phyloP scores from a whole-genome alignment of 148 eudicot genomes.

The Vaccinium vitisidaea region DNA sequence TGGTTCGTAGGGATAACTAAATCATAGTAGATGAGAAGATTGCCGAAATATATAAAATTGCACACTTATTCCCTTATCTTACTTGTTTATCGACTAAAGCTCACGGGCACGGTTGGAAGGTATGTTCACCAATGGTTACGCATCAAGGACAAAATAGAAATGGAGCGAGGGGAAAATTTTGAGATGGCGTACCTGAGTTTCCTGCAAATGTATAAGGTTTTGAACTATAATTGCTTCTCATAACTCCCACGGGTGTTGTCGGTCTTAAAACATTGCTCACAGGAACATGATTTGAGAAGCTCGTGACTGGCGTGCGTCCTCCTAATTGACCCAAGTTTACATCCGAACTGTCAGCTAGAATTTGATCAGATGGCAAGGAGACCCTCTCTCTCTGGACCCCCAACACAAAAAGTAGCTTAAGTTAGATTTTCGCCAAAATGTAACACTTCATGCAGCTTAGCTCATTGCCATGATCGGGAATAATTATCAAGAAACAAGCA shows the following conservation, averaged over 20 bases:
- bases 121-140: neutral
- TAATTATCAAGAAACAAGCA: neutral
- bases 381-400: slow-evolving; percentile 30
- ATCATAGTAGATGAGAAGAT: neutral
- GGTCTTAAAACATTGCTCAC: slow-evolving; percentile 31
- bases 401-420: slow-evolving; percentile 13
- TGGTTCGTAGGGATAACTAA: neutral
- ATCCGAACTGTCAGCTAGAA: slow-evolving; percentile 31
- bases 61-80: neutral
- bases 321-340: slow-evolving; percentile 29
- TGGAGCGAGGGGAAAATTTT: neutral
- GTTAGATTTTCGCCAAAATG: slow-evolving; percentile 5
- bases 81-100: neutral
- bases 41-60: neutral
- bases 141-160: neutral
- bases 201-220: slow-evolving; percentile 36
- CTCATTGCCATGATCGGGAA: neutral
- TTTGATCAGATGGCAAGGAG: slow-evolving; percentile 33
- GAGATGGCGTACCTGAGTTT: slow-evolving; percentile 35
- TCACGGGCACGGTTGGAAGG: neutral
- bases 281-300: slow-evolving; percentile 26
- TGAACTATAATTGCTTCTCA: slow-evolving; percentile 30
- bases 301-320: slow-evolving; percentile 27
- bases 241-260: slow-evolving; percentile 22
- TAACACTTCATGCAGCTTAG: slow-evolving; percentile 1